These are phyloP conservation scores for Boletus sp. DNA, from an alignment of 768 basidiomycete genomes.

Conservation along the genomic window DNA sequence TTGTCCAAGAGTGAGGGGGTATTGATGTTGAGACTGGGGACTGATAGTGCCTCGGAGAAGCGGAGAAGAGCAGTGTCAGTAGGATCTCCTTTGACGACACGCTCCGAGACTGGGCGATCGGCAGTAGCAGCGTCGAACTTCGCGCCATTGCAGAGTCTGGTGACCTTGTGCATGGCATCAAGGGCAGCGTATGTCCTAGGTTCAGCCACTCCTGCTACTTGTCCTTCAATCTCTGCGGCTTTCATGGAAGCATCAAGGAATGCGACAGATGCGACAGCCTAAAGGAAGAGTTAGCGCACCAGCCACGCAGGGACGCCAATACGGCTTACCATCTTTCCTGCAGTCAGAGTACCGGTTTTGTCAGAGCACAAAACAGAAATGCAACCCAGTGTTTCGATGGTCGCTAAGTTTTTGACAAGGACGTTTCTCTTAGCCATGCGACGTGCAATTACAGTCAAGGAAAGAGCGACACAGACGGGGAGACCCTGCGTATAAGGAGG, in stretches of 20 bases:
- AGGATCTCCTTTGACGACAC: constrained; percentile 44
- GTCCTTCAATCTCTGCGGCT: constrained; percentile 19
- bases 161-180: constrained; percentile 36
- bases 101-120: constrained; percentile 30
- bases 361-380: constrained; percentile 55
- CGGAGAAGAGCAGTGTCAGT: constrained; percentile 55
- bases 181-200: constrained; percentile 25
- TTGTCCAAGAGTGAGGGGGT: constrained; percentile 19
- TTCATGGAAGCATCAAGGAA: constrained; percentile 32
- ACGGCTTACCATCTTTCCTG: constrained; percentile 44
- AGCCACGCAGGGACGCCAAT: not conserved
- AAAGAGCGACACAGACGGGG: constrained; percentile 47
- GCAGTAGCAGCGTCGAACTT: constrained; percentile 40
- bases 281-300: not conserved
- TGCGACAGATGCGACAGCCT: constrained; percentile 43
- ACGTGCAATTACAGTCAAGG: constrained; percentile 47
- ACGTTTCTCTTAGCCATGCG: constrained; percentile 49
- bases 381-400: constrained; percentile 52
- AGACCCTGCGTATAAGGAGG: constrained; percentile 28
- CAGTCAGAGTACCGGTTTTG: constrained; percentile 53
- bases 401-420: constrained; percentile 51
- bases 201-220: constrained; percentile 6
- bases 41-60: constrained; percentile 38
- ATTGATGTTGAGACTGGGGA: constrained; percentile 24
- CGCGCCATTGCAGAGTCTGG: constrained; percentile 60